Evolutionary conservation across 2,329 filamentous ascomycete genomes (phyloP).

Genomic region (Cryphonectria carpinicola): DNA sequence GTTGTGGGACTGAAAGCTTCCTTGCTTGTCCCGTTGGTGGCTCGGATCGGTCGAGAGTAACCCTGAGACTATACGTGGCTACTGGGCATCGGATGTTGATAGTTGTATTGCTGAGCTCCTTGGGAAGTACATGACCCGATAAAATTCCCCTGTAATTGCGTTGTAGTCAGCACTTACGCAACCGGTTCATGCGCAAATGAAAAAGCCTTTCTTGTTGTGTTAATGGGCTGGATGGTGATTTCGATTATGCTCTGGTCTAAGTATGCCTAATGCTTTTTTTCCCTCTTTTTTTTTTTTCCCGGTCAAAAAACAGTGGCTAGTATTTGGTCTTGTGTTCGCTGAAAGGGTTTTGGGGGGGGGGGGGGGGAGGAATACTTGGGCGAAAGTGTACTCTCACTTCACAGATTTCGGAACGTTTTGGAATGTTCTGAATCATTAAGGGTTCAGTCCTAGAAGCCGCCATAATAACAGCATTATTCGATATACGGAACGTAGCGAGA

Average conservation of each 20-base stretch:
- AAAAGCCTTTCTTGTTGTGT: neutral
- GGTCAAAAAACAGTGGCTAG: neutral
- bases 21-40: neutral
- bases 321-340: neutral
- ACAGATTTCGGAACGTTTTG: neutral
- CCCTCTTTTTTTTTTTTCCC: too few species aligned
- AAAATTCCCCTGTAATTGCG: neutral
- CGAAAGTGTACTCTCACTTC: neutral
- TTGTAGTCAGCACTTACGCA: neutral
- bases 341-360: neutral
- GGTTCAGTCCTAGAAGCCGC: neutral
- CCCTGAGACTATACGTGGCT: neutral
- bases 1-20: neutral
- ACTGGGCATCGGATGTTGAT: neutral
- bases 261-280: fast-evolving
- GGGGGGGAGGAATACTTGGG: neutral
- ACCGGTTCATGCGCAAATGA: neutral
- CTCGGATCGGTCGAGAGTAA: neutral
- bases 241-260: neutral
- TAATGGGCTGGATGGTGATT: neutral
- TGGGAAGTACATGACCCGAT: neutral
- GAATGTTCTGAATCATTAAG: neutral
- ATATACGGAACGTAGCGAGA: neutral
- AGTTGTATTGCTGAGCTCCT: neutral
- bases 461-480: neutral